Evolutionary conservation across 2,329 filamentous ascomycete genomes (phyloP), one percentile per base, ranked within the genome.

Genomic region (Aspergillus vadensis): DNA sequence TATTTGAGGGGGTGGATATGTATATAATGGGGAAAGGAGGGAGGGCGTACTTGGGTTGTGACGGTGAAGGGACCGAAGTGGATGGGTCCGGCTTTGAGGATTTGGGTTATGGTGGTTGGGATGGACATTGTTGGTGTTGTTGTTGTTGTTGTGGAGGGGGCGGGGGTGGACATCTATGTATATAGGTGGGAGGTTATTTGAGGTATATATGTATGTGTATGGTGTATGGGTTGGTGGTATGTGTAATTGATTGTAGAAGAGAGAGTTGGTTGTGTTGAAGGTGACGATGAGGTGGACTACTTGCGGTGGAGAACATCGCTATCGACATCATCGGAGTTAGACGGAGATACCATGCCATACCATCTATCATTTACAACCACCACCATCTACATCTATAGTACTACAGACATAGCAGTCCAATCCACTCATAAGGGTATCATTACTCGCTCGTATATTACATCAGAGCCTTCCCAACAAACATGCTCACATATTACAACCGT

Each of bases 21-120:
- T n/a, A 4, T 10, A 9, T 15, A 21, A 7, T 32, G 25, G 17
- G 53, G 10, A 44, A 32, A 47, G 25, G n/a, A n/a, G 17, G 7
- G 14, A 36, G 32, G 51, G 36, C 14, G 41, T 77, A 90, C 89
- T 80, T 92, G 91, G 17, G 86, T 81, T 12, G 90, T 91, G 57
- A 96, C 90, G 60, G 90, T 81, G 72, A 90, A 93, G 8, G 88
- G 84, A 14, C 91, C 91, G 71, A 96, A 95, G 71, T 86, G 82
- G 67, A 94, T 79, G 47, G 72, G 72, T 15, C 74, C 73, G 41
- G 70, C 75, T 67, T 70, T 73, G 41, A 69, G 54, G 38, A 67
- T 61, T 38, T 48, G 19, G 54, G 70, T 60, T 71, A 74, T 74
- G 32, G 55, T 19, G 39, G 62, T 47, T 43, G 52, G 52, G 32